Conservation (phyloP, 345 rosid species). For the Geranium rotundifolium region DNA sequence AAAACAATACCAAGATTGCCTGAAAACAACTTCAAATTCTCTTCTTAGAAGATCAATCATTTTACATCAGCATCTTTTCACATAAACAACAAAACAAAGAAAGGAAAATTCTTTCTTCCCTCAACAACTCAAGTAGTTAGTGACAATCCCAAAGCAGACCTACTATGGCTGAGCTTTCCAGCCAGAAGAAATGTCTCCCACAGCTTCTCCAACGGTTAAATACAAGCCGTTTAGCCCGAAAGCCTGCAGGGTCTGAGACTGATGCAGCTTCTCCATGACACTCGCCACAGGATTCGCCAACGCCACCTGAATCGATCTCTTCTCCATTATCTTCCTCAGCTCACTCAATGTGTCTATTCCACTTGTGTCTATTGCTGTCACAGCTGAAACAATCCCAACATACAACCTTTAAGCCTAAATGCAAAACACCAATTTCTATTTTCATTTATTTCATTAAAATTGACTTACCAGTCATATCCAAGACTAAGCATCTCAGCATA, state of each 20-base stretch:
- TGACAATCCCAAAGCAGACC: neutral
- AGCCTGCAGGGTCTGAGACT: slow-evolving; percentile 25
- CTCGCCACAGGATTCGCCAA: slow-evolving; percentile 53
- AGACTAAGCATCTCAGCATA: slow-evolving; percentile 51
- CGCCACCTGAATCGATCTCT: slow-evolving; percentile 51
- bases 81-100: neutral
- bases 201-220: slow-evolving; percentile 49
- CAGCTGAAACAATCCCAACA: slow-evolving; percentile 37
- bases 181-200: slow-evolving; percentile 31
- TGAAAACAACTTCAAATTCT: neutral
- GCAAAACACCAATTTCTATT: neutral
- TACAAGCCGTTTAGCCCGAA: slow-evolving; percentile 39
- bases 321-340: slow-evolving; percentile 53
- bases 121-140: neutral
- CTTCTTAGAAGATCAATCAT: neutral
- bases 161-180: slow-evolving; percentile 41
- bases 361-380: slow-evolving; percentile 82
- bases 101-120: too few species aligned
- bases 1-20: neutral
- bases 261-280: slow-evolving; percentile 53
- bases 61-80: neutral
- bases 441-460: neutral
- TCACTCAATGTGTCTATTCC: slow-evolving; percentile 59
- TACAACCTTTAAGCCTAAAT: neutral
- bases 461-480: slow-evolving; percentile 75